phyloP scores from a whole-genome alignment of 2,329 filamentous ascomycete genomes.

The Emericellopsis cladophorae region DNA sequence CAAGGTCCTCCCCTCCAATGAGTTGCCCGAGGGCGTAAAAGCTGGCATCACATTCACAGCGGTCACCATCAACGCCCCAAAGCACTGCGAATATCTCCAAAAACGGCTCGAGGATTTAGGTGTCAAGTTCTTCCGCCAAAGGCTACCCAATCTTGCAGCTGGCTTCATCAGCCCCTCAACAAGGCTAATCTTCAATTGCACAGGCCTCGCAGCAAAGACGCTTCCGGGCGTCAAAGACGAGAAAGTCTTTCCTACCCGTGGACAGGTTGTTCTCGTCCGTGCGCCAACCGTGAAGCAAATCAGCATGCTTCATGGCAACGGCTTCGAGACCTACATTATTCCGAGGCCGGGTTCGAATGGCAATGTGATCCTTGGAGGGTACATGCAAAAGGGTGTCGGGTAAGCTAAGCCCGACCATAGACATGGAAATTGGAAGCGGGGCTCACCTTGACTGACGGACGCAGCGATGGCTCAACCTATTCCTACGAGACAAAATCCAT shows the following conservation, averaged over 20 bases:
- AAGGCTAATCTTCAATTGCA: conserved; percentile 20
- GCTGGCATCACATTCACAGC: conserved; percentile 18
- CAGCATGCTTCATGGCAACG: conserved; percentile 21
- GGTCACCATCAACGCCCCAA: conserved; percentile 19
- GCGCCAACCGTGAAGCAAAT: conserved; percentile 19
- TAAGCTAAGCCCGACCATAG: too few relatives aligned
- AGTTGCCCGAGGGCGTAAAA: conserved; percentile 12
- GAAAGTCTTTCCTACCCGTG: conserved; percentile 25
- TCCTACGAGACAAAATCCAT: conserved; percentile 22
- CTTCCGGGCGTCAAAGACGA: conserved; percentile 21
- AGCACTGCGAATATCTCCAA: conserved; percentile 14
- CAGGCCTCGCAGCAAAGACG: conserved; percentile 18
- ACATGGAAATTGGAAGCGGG: too few relatives aligned
- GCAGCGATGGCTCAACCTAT: conserved; percentile 20
- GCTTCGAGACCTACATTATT: conserved; percentile 21
- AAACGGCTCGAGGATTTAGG: conserved; percentile 7
- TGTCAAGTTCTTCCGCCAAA: conserved; percentile 12
- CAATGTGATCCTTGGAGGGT: conserved; percentile 21
- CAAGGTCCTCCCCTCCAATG: conserved; percentile 9
- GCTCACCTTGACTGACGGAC: background rate
- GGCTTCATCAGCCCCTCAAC: conserved; percentile 10
- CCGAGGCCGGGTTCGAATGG: conserved; percentile 18
- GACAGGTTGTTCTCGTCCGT: conserved; percentile 22
- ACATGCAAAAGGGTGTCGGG: conserved; percentile 19
- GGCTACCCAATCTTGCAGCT: conserved; percentile 8